Evolutionary conservation across 805 yeast genomes (phyloP), one percentile per base, ranked within the genome.

Genomic region (Sugiyamaella mastotermitis): DNA sequence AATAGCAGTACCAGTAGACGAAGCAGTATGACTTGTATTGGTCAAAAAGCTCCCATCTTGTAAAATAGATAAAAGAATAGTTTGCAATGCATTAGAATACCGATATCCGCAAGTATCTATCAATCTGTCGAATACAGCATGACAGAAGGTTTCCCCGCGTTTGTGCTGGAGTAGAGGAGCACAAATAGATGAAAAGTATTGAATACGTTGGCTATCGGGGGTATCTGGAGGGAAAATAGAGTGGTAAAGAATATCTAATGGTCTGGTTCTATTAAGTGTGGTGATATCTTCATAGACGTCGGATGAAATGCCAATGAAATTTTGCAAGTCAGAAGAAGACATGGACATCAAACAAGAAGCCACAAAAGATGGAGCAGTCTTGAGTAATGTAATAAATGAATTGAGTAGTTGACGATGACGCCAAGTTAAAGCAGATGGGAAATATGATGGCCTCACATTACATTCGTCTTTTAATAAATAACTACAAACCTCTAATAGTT

Each of bases 321-420:
- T 17, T 6, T 26, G 35, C 7, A 52, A 35, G 19, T 55, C 58
- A 3, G 36, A 14, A 3, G 37, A 25, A 1, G 48, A 31, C 43
- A 59, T 32, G n/a, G 49, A 48, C 2, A 47, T 31, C 10, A 56
- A 37, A 2, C 57, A 50, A 5, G 56, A 44, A 13, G 60, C 56
- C 8, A 60, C 41, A 31, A 59, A 59, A n/a, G 56, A 53, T 0
- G 64, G 62, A 2, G 62, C 54, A 1, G 61, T 49, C 24, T 60
- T 51, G 21, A 59, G 42, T 26, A 57, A 41, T 6, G 61, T 54
- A 40, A 60, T 38, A 33, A 59, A 57, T 8, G 61, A 53, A 41
- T 53, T 57, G 29, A 60, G 43, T 11, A 57, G 41, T 29, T 52
- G 54, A 1, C 59, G 41, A 34, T 53, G 54, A 11, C 48, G 52